These are phyloP conservation scores for Vaucheria bursata DNA, from an alignment of 352 stramenopile genomes.

Conservation along the genomic window DNA sequence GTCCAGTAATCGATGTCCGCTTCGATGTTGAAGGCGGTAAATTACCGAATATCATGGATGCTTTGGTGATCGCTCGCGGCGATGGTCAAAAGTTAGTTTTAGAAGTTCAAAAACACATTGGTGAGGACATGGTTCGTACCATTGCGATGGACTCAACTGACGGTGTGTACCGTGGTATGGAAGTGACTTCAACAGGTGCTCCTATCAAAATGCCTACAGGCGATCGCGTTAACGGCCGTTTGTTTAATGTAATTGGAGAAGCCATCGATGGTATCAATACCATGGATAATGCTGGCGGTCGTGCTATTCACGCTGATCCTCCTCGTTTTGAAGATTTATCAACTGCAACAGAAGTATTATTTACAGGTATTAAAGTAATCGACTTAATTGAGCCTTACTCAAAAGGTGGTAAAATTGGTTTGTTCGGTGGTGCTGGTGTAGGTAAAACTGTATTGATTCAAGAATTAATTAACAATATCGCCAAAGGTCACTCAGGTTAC, in stretches of 20 bases:
- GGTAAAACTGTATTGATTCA: conserved; percentile 97
- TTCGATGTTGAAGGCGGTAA: conserved; percentile 88
- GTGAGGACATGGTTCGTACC: conserved; percentile 89
- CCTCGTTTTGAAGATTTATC: conserved; percentile 80
- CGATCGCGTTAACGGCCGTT: conserved; percentile 82
- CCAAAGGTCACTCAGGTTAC: conserved; percentile 93
- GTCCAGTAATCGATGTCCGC: conserved; percentile 90
- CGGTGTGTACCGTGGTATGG: conserved; percentile 83
- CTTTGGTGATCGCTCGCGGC: conserved; percentile 72
- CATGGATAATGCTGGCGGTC: conserved; percentile 68
- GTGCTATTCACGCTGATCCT: conserved; percentile 80
- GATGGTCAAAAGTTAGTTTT: conserved; percentile 70
- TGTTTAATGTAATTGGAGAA: conserved; percentile 95
- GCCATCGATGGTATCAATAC: conserved; percentile 87
- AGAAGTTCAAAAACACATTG: conserved; percentile 87
- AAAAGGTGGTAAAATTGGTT: conserved; percentile 95
- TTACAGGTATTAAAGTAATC: conserved; percentile 90
- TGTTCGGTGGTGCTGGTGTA: conserved; percentile 91
- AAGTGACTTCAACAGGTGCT: conserved; percentile 78
- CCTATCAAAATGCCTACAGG: conserved; percentile 82
- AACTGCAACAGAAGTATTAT: conserved; percentile 83
- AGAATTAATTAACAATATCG: conserved; percentile 98
- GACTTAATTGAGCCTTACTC: conserved; percentile 89
- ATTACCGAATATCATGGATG: conserved; percentile 87
- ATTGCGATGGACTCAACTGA: conserved; percentile 94